Conservation (phyloP, 805 yeast genomes). For the Brettanomyces nanus region DNA sequence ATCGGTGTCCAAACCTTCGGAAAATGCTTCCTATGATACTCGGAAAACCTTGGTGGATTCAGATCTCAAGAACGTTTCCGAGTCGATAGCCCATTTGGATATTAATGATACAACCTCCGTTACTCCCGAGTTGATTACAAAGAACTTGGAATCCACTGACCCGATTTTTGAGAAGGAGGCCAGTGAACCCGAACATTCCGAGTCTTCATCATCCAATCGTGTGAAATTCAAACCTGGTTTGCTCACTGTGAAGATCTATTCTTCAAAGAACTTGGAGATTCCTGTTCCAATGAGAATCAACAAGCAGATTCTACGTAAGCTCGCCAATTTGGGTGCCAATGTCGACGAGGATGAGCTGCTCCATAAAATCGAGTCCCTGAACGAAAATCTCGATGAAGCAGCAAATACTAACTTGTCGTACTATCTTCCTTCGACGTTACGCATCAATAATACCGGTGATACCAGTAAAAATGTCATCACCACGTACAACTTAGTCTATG, state of each 20-base stretch:
- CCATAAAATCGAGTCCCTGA: conserved; percentile 26
- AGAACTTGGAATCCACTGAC: conserved; percentile 24
- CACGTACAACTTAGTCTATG: conserved; percentile 49
- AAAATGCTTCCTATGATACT: conserved; percentile 7
- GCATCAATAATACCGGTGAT: conserved; percentile 28
- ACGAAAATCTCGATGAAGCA: conserved; percentile 22
- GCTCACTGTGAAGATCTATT: conserved; percentile 68
- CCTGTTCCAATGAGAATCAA: conserved; percentile 66
- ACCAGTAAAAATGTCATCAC: conserved; percentile 51
- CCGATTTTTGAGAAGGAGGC: conserved; percentile 23
- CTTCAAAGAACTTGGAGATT: conserved; percentile 55
- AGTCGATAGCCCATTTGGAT: conserved; percentile 9
- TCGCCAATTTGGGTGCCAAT: conserved; percentile 49
- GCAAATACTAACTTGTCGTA: conserved; percentile 22
- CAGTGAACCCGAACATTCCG: neutral
- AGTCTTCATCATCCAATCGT: neutral
- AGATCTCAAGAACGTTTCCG: conserved; percentile 9
- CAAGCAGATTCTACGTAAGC: conserved; percentile 53
- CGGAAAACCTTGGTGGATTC: conserved; percentile 17
- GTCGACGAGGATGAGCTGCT: conserved; percentile 25
- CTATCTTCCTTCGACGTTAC: conserved; percentile 37
- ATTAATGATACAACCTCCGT: conserved; percentile 4
- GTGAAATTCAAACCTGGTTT: conserved; percentile 49
- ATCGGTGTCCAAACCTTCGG: neutral
- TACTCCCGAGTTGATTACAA: conserved; percentile 18